These are phyloP conservation scores for Crinitomyces ghanaensis DNA, from an alignment of 805 yeast genomes.

Conservation along the genomic window DNA sequence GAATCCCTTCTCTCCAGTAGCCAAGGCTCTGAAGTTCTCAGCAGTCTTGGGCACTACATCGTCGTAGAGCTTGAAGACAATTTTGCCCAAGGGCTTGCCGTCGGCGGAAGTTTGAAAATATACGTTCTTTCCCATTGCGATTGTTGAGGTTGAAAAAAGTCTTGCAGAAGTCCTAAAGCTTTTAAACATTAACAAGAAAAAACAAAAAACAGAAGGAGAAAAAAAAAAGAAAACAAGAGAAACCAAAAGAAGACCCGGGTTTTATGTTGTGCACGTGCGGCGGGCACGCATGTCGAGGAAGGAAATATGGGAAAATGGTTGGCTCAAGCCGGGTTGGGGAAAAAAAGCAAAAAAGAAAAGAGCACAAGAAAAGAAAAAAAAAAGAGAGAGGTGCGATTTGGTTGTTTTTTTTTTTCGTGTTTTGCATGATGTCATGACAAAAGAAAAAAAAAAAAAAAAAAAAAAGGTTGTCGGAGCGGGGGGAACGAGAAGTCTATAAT, in stretches of 20 bases:
- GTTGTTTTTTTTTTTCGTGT: too few species aligned
- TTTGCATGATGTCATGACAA: too few species aligned
- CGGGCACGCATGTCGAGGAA: conserved; percentile 2
- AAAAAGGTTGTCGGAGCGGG: too few species aligned
- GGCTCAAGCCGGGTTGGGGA: conserved; percentile 1
- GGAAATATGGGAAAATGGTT: neutral
- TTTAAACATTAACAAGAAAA: too few species aligned
- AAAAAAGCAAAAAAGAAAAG: too few species aligned
- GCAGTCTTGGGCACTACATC: conserved; percentile 92
- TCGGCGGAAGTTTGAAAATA: conserved; percentile 74
- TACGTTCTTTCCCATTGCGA: conserved; percentile 36
- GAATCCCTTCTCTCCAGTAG: conserved; percentile 91
- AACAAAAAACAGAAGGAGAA: conserved; percentile 3
- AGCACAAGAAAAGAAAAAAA: too few species aligned
- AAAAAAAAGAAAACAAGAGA: too few species aligned
- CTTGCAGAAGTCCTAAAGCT: conserved; percentile 10
- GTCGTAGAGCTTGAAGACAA: conserved; percentile 79
- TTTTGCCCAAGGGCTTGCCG: conserved; percentile 65
- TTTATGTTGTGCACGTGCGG: too few species aligned
- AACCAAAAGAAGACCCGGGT: too few species aligned
- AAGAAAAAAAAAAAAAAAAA: too few species aligned
- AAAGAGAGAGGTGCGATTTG: too few species aligned
- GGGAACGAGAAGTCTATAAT: too few species aligned
- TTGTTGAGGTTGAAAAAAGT: conserved; percentile 12
- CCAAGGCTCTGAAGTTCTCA: conserved; percentile 88